Percentiles rank a stretch among this genome's conserved stretches.
Conservation (phyloP, 2,329 filamentous ascomycete genomes). For the Stachybotrys chartarum region DNA sequence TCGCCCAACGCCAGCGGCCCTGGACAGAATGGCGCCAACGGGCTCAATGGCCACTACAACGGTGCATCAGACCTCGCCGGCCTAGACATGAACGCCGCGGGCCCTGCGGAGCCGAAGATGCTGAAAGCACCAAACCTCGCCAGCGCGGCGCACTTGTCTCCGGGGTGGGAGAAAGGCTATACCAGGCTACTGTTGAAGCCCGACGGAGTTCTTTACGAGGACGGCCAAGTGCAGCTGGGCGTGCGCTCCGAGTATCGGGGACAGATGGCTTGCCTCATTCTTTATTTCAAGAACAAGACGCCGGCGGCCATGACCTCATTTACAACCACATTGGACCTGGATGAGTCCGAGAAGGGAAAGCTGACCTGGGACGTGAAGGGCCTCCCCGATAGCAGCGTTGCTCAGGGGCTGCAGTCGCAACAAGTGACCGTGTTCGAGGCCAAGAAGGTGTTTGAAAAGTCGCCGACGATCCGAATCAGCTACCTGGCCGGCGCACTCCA, state of each 20-base stretch:
- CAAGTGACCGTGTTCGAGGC: slow-evolving; percentile 95
- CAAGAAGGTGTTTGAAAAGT: slow-evolving; percentile 70
- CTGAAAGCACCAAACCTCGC: slow-evolving; percentile 75
- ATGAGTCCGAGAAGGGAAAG: slow-evolving; percentile 54
- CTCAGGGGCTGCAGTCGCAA: slow-evolving; percentile 70
- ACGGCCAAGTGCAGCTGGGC: slow-evolving; percentile 87
- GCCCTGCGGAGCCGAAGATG: slow-evolving; percentile 48
- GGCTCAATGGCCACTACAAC: slow-evolving; percentile 43
- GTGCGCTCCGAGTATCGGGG: slow-evolving; percentile 89
- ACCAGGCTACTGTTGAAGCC: slow-evolving; percentile 70
- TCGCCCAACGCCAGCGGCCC: slow-evolving; percentile 41
- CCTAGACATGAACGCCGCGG: slow-evolving; percentile 65
- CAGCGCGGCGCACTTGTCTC: slow-evolving; percentile 84
- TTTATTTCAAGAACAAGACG: slow-evolving; percentile 95
- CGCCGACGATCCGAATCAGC: slow-evolving; percentile 87
- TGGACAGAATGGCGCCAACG: slow-evolving; percentile 29
- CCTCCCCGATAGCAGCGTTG: slow-evolving; percentile 75
- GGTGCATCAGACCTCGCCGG: slow-evolving; percentile 66
- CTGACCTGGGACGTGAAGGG: slow-evolving; percentile 83
- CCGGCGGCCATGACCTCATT: slow-evolving; percentile 80
- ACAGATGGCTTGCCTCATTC: slow-evolving; percentile 90
- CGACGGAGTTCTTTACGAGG: slow-evolving; percentile 90
- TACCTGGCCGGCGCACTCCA: slow-evolving; percentile 93
- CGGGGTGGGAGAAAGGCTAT: slow-evolving; percentile 89
- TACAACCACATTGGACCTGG: slow-evolving; percentile 86